Percentiles rank a stretch among this genome's conserved stretches.
Conservation (phyloP, 192 early-diverging fungal species). For the Rhizophagus clarus region DNA sequence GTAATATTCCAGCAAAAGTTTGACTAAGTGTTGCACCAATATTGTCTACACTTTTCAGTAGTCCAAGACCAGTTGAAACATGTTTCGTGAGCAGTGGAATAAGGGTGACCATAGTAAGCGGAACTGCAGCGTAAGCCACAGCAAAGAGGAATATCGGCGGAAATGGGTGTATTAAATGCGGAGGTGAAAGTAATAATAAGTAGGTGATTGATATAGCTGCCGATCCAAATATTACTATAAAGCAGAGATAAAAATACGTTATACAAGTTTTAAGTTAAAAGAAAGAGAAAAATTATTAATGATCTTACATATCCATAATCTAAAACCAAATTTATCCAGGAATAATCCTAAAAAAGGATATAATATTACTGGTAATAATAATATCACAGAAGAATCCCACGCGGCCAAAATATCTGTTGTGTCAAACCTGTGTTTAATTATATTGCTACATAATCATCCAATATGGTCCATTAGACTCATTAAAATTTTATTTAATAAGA, state of each 20-base stretch:
- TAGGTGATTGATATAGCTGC: constrained; percentile 1
- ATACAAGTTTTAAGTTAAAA: constrained; percentile 27
- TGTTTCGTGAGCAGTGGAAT: constrained; percentile 47
- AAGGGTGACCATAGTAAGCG: constrained; percentile 45
- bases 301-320: constrained; percentile 51
- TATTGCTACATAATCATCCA: constrained; percentile 50
- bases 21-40: constrained; percentile 48
- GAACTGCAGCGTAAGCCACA: constrained; percentile 36
- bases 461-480: too few species aligned
- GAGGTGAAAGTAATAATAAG: constrained; percentile 12
- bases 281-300: background rate
- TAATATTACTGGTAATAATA: constrained; percentile 67
- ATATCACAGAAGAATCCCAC: constrained; percentile 66
- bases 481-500: background rate
- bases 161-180: constrained; percentile 39
- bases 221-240: constrained; percentile 16
- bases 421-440: constrained; percentile 71
- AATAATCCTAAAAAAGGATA: constrained; percentile 74
- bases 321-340: constrained; percentile 66
- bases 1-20: constrained; percentile 43
- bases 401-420: constrained; percentile 62
- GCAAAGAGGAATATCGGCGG: constrained; percentile 48
- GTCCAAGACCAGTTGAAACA: constrained; percentile 47
- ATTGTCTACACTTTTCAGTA: constrained; percentile 45
- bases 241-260: background rate